Evolutionary conservation across 768 basidiomycete genomes (phyloP), one percentile per base, ranked within the genome.

Genomic region (Pisolithus sp.): DNA sequence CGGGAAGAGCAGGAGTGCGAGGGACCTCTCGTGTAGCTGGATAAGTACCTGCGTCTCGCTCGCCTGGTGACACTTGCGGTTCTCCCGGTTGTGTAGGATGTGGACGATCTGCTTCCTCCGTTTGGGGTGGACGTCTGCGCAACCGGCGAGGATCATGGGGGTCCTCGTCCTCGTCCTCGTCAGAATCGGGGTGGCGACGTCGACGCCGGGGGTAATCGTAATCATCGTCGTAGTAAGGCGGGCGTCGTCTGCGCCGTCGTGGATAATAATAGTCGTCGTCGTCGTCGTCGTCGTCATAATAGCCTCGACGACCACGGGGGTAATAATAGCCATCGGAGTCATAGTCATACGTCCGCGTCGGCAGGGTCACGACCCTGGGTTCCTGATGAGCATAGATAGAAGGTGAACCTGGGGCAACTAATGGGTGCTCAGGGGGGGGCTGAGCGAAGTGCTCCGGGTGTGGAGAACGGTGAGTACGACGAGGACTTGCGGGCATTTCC

Each of bases 301-400:
- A 50, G 26, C 5, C 5, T 39, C 57, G 53, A 42, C 40, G 38
- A 13, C 23, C 42, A 39, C 55, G 42, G 37, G 41, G 54, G 30
- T 44, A 21, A 12, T 45, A 28, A 36, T 38, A 3, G 41, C 56
- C 53, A 8, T 55, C 55, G 3, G 24, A 50, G 64, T 21, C 41
- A 30, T 18, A 44, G 53, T 50, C 31, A 34, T 44, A 52, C 40
- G 60, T 51, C 55, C 55, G 18, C 31, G 55, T 38, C 8, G 54
- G 56, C 41, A 51, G 38, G 20, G 31, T 53, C 5, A 50, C 24
- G 18, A 55, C 45, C 31, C 49, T 13, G n/a, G 48, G 57, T 18
- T 49, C 51, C 12, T 55, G 59, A 47, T 57, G 63, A 20, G 55
- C 62, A 23, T 60, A 60, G 43, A 63, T 61, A 40, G 62, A 56